phyloP scores from a whole-genome alignment of 202 grass and related monocot genomes.

The Schoenoplectus tabernaemontani region DNA sequence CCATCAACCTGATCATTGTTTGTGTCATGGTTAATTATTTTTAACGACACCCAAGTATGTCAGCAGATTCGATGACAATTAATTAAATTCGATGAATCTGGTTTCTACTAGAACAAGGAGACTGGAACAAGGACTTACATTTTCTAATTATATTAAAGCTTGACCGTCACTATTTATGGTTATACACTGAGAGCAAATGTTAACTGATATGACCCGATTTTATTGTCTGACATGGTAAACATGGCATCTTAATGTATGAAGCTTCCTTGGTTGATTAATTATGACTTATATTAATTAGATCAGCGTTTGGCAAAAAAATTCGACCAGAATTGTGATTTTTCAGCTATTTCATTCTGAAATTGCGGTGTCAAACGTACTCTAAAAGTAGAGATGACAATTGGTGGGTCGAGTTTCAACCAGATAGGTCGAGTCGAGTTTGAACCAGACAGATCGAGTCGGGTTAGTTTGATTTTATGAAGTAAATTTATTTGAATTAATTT shows the following conservation, averaged over 20 bases:
- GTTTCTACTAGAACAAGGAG: too few relatives aligned
- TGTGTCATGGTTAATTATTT: neutral
- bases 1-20: neutral
- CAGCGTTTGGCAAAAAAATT: too few relatives aligned
- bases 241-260: neutral
- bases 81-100: too few relatives aligned
- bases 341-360: neutral
- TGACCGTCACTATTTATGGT: neutral
- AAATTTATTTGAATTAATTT: too few relatives aligned
- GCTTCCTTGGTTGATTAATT: neutral
- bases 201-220: constrained; percentile 8
- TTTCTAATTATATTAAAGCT: neutral
- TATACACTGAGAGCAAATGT: neutral
- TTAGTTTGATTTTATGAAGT: too few relatives aligned
- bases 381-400: too few relatives aligned
- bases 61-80: too few relatives aligned
- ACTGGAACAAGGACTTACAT: neutral
- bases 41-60: neutral
- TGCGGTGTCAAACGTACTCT: too few relatives aligned
- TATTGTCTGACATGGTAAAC: neutral
- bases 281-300: neutral
- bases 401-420: too few relatives aligned
- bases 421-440: too few relatives aligned
- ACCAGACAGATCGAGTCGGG: too few relatives aligned
- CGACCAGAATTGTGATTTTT: too few relatives aligned